phyloP scores from a whole-genome alignment of 2,329 filamentous ascomycete genomes.

The Periconia macrospinosa region DNA sequence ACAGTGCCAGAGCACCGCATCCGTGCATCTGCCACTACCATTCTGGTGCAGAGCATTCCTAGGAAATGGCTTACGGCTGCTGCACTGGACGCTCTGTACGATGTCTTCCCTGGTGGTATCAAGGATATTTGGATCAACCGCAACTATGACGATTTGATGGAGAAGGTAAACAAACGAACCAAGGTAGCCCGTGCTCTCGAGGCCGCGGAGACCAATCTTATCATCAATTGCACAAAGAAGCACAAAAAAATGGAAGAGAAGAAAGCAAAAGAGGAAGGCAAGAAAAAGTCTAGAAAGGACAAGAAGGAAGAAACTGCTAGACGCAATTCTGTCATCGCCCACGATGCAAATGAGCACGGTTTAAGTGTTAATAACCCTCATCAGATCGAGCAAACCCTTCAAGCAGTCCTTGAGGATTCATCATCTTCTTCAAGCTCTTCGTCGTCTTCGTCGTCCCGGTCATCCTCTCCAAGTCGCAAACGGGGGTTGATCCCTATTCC shows the following conservation, averaged over 20 bases:
- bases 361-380: conserved; percentile 61
- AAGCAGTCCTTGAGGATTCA: conserved; percentile 47
- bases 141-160: conserved; percentile 78
- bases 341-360: conserved; percentile 56
- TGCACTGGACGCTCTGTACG: conserved; percentile 80
- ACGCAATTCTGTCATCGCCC: conserved; percentile 57
- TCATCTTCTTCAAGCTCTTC: conserved; percentile 28
- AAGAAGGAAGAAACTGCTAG: conserved; percentile 66
- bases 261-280: conserved; percentile 67
- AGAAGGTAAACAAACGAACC: conserved; percentile 79
- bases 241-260: conserved; percentile 70
- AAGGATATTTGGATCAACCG: conserved; percentile 96
- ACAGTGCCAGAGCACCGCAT: conserved; percentile 94
- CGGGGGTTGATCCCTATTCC: conserved; percentile 45
- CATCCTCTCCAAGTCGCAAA: conserved; percentile 36
- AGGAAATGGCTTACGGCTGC: conserved; percentile 86
- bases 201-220: conserved; percentile 78
- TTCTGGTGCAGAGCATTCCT: conserved; percentile 88
- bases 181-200: conserved; percentile 74
- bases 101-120: conserved; percentile 94
- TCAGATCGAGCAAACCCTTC: conserved; percentile 55
- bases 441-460: conserved; percentile 34
- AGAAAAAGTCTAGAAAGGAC: conserved; percentile 53
- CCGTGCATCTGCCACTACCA: conserved; percentile 90
- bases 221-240: conserved; percentile 76